A percentile compares a stretch with the other conserved stretches of the same genome.
Conservation (phyloP, 1,139 yeast genomes). For the Diutina ranongensis region DNA sequence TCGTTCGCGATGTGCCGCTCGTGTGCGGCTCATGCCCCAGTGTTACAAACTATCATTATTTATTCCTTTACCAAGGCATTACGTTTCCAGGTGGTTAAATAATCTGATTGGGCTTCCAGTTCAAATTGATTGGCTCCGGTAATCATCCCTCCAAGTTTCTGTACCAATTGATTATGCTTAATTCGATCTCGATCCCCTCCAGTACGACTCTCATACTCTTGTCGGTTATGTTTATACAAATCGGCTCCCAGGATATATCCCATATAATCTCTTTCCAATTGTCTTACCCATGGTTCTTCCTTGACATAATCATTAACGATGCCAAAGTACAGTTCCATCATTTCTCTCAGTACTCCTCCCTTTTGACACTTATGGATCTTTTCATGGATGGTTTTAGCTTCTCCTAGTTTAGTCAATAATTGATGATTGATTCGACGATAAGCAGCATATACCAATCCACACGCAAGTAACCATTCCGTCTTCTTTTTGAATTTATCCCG, state of each 20-base stretch:
- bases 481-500: constrained; percentile 38
- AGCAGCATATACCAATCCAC: constrained; percentile 54
- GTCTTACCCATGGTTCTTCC: constrained; percentile 43
- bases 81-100: neutral
- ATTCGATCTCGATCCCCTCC: neutral
- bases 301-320: constrained; percentile 41
- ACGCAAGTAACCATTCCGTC: constrained; percentile 57
- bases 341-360: constrained; percentile 37
- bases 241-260: neutral
- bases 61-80: neutral
- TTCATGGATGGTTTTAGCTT: constrained; percentile 33
- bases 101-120: neutral
- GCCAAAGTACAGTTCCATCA: constrained; percentile 39
- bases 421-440: constrained; percentile 43
- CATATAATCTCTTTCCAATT: constrained; percentile 30
- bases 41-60: neutral
- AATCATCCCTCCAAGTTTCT: neutral
- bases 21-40: no score
- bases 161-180: neutral
- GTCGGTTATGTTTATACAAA: neutral
- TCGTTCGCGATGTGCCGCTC: constrained; percentile 1
- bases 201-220: neutral
- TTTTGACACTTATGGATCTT: constrained; percentile 42
- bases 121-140: constrained; percentile 1
- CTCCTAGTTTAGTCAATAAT: constrained; percentile 33